A percentile compares a stretch with the other conserved stretches of the same genome.
These are phyloP conservation scores for Leptomonas pyrrhocoris DNA, from an alignment of 208 protist species.

Conservation along the genomic window DNA sequence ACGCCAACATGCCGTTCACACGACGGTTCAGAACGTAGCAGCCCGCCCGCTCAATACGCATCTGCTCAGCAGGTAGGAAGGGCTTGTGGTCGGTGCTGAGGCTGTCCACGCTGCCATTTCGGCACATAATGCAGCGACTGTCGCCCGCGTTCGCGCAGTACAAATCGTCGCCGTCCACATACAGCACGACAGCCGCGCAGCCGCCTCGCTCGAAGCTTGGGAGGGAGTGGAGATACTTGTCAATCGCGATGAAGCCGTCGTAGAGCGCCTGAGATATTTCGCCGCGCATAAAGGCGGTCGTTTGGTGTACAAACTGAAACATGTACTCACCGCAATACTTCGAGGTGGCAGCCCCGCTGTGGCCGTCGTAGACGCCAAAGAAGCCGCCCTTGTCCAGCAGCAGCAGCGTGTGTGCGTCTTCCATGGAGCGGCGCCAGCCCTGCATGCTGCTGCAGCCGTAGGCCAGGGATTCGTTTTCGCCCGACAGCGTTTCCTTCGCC, in stretches of 20 bases:
- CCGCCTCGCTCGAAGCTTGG: constrained; percentile 73
- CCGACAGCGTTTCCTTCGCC: constrained; percentile 63
- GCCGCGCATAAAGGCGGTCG: constrained; percentile 55
- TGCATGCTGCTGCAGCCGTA: constrained; percentile 89
- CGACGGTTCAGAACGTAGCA: constrained; percentile 92
- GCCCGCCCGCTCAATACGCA: constrained; percentile 90
- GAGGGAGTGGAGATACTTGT: constrained; percentile 69
- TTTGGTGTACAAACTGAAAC: constrained; percentile 71
- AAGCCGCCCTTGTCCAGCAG: constrained; percentile 79
- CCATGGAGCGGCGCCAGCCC: constrained; percentile 91
- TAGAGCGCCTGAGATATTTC: constrained; percentile 76
- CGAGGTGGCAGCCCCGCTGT: constrained; percentile 75
- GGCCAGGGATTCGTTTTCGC: constrained; percentile 67
- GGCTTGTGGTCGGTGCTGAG: constrained; percentile 96
- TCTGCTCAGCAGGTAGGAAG: constrained; percentile 71
- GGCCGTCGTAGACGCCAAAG: constrained; percentile 92
- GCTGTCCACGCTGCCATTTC: constrained; percentile 82
- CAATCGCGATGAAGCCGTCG: constrained; percentile 87
- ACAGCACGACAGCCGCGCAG: constrained; percentile 85
- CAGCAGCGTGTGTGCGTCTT: constrained; percentile 88
- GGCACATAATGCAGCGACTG: constrained; percentile 88
- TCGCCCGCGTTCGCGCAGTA: constrained; percentile 94
- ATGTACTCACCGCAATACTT: constrained; percentile 84
- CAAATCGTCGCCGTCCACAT: constrained; percentile 77
- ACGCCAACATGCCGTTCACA: constrained; percentile 94